Evolutionary conservation across 176 grass and related monocot species (phyloP), one percentile per base, ranked within the genome.

Genomic region (Rhipidocladum racemiflorum): DNA sequence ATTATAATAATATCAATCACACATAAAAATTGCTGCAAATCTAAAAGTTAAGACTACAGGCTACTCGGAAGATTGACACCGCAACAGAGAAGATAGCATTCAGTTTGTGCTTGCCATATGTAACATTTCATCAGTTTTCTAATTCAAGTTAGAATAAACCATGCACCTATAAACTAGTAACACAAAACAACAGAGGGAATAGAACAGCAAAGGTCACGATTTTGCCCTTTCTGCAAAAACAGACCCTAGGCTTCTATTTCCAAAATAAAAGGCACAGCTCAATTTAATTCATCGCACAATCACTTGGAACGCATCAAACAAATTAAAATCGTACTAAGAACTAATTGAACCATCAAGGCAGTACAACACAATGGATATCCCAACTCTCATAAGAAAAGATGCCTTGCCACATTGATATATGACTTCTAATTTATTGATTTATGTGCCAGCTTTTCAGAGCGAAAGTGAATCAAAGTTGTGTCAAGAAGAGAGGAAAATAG

Each of bases 1-100:
- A 90, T 81, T 27, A 68, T 75, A 60, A 75, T 9, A 75, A 75
- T 28, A 56, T 75, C 23, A 69, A 69, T 40, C 18, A 28, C 27
- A n/a, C 38, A 66, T 36, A 13, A 76, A 44, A 68, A 83, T 35
- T 55, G 54, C 23, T 63, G 44, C 7, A 42, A 74, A 80, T 12
- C 6, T 3, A 70, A 76, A n/a, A 57, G 3, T 8, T 7, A 61
- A 61, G 2, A 23, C 0, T 65, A 65, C 16, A 72, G 25, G 62
- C 65, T 59, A 11, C 7, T 55, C 12, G 0, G 25, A 59, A 49
- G 28, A 77, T 36, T 72, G 29, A 60, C 7, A 10, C 27, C 11
- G 0, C 45, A 59, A 14, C 13, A 60, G 4, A 67, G 7, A 65
- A 55, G n/a, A 23, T 7, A 84, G 44, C 27, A 34, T 32, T 13